Evolutionary conservation across 116 monocot genomes (phyloP).

Genomic region (Dioscorea cayenensis): DNA sequence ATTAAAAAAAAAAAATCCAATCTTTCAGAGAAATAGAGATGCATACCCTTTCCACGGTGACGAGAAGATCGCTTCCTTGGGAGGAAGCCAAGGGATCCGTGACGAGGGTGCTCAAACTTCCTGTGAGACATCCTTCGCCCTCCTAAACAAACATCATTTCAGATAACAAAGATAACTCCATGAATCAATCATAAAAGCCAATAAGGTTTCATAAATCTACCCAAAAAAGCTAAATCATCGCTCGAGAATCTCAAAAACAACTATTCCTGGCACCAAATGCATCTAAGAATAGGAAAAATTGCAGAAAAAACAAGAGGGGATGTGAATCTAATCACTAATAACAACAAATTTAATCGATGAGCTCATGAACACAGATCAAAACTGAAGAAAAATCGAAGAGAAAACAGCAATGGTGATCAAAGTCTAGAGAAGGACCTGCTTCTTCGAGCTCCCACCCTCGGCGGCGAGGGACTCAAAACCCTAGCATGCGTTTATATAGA

Average conservation of each 20-base stretch:
- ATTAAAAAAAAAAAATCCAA: too few relatives aligned
- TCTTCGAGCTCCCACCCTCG: conserved; percentile 1
- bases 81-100: conserved; percentile 52
- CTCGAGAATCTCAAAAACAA: neutral
- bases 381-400: neutral
- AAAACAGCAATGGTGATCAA: neutral
- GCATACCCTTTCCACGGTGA: conserved; percentile 45
- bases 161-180: neutral
- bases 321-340: neutral
- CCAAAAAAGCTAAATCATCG: too few relatives aligned
- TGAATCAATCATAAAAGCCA: neutral
- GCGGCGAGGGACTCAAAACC: conserved; percentile 2
- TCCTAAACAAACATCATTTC: neutral
- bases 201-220: too few relatives aligned
- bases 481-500: neutral
- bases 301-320: neutral
- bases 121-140: conserved; percentile 23
- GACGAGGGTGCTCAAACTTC: conserved; percentile 50
- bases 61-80: conserved; percentile 44
- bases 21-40: too few relatives aligned
- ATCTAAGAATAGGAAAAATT: neutral
- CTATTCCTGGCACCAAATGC: neutral
- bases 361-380: neutral
- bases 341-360: neutral
- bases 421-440: neutral